Evolutionary conservation across 192 early-diverging fungal genomes (phyloP).

Genomic region (Linnemannia zychae): DNA sequence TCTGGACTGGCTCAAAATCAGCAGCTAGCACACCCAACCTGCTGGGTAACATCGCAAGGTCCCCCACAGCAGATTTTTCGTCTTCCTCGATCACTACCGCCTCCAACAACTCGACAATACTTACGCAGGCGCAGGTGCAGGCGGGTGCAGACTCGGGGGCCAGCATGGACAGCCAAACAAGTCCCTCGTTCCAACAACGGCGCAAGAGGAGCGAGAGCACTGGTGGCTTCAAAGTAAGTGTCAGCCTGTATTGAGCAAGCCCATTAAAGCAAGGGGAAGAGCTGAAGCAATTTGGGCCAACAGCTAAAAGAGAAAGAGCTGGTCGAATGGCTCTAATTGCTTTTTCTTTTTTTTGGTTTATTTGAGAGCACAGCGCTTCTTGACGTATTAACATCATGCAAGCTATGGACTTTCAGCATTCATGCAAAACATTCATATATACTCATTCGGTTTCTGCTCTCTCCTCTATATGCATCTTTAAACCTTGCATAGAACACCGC

Average conservation of each 20-base stretch:
- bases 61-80: not conserved
- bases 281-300: conserved; percentile 8
- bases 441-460: not conserved
- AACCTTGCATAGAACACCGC: conserved; percentile 41
- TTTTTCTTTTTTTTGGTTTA: no score
- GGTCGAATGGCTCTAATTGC: conserved; percentile 1
- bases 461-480: not conserved
- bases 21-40: conserved; percentile 48
- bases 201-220: conserved; percentile 52
- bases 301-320: not conserved
- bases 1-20: conserved; percentile 42
- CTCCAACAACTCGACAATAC: not conserved
- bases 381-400: conserved; percentile 6
- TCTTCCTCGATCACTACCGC: conserved; percentile 7
- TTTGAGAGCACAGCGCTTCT: conserved; percentile 14
- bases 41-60: not conserved
- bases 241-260: not conserved
- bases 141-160: conserved; percentile 29
- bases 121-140: conserved; percentile 10
- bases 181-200: conserved; percentile 39
- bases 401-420: not conserved
- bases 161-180: conserved; percentile 23
- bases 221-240: conserved; percentile 50
- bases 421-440: not conserved
- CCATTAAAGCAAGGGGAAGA: not conserved